Evolutionary conservation across 129 eudicot genomes (phyloP).

Genomic region (Oenanthe sinensis): DNA sequence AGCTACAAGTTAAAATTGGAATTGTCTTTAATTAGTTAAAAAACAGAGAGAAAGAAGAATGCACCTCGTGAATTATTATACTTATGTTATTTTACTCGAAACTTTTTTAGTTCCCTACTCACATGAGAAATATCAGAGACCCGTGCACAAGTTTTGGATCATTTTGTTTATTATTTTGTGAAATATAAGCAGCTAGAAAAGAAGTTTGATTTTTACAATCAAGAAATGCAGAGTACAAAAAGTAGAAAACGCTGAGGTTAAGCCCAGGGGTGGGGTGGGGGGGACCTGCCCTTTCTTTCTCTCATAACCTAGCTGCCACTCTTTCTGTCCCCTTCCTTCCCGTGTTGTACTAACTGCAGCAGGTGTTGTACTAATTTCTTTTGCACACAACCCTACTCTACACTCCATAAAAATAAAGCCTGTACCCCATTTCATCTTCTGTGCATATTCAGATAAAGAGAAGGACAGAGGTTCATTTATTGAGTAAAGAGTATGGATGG

Average conservation of each 20-base stretch:
- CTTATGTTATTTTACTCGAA: background rate
- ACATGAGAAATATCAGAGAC: background rate
- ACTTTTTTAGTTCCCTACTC: background rate
- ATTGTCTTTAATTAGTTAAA: background rate
- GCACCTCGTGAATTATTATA: background rate
- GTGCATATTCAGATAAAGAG: background rate
- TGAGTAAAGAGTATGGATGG: constrained; percentile 2
- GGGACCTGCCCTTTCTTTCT: background rate
- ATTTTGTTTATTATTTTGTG: background rate
- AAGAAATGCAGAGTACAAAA: background rate
- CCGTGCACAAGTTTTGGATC: background rate
- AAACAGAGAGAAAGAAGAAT: background rate
- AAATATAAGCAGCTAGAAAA: background rate
- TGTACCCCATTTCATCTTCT: background rate
- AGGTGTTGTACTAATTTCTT: constrained; percentile 4
- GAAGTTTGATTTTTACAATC: background rate
- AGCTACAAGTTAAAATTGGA: constrained; percentile 3
- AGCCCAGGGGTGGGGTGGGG: background rate
- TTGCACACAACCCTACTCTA: background rate
- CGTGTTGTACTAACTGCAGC: background rate
- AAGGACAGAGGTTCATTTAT: background rate
- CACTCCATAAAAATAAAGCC: constrained; percentile 10
- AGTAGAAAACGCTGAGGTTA: background rate
- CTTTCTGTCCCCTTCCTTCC: constrained; percentile 10
- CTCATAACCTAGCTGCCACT: background rate